A percentile compares a stretch with the other conserved stretches of the same genome.
phyloP scores from a whole-genome alignment of 805 yeast genomes.

The Isabelozyma rhagii region DNA sequence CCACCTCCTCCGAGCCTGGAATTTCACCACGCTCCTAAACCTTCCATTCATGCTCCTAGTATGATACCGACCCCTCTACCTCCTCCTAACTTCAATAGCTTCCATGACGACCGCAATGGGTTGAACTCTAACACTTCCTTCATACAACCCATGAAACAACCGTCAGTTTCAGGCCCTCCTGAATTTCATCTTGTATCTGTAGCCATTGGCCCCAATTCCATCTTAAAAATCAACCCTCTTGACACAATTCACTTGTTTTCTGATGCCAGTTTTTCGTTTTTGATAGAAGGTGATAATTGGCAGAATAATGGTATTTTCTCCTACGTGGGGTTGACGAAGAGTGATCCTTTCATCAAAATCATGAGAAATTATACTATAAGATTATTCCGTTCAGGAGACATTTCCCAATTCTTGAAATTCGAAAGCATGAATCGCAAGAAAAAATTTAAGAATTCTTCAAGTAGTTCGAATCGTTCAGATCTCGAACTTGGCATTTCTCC shows the following conservation, averaged over 20 bases:
- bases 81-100: not conserved
- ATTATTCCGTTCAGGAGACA: constrained; percentile 31
- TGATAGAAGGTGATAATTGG: constrained; percentile 35
- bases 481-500: not conserved
- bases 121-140: not conserved
- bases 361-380: constrained; percentile 32
- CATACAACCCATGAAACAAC: not conserved
- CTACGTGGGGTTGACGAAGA: constrained; percentile 37
- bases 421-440: constrained; percentile 11
- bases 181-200: constrained; percentile 18
- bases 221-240: constrained; percentile 27
- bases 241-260: constrained; percentile 32
- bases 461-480: not conserved
- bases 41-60: not conserved
- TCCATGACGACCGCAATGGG: not conserved
- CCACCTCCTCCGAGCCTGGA: not conserved
- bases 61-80: not conserved
- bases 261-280: constrained; percentile 31
- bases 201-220: constrained; percentile 33
- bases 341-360: constrained; percentile 37
- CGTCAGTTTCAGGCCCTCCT: not conserved
- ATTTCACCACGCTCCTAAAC: not conserved
- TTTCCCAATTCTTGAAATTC: constrained; percentile 24
- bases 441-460: not conserved
- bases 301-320: constrained; percentile 40